These are phyloP conservation scores for Penicillium maclennaniae DNA, from an alignment of 495 filamentous ascomycete genomes.

Conservation along the genomic window DNA sequence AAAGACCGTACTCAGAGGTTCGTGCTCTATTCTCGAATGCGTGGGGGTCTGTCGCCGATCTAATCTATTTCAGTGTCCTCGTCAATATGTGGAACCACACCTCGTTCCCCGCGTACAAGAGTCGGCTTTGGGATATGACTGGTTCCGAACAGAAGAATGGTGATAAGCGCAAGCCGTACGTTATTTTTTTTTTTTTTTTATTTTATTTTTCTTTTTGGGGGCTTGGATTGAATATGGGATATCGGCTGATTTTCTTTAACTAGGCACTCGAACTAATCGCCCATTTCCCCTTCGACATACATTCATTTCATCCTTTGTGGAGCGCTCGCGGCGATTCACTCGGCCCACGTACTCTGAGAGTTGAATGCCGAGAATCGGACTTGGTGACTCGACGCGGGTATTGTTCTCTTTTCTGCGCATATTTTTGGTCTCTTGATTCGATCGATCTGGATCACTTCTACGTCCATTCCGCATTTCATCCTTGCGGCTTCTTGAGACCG, in stretches of 20 bases:
- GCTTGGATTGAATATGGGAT: background rate
- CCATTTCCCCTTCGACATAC: background rate
- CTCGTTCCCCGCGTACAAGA: conserved; percentile 56
- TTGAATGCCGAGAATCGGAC: too few species aligned
- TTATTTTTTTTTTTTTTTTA: conserved; percentile 2
- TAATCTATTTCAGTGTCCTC: conserved; percentile 42
- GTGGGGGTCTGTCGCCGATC: conserved; percentile 3
- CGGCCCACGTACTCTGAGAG: background rate
- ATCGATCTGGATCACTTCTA: background rate
- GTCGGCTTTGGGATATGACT: conserved; percentile 51
- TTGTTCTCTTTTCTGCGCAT: background rate
- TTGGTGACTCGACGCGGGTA: background rate
- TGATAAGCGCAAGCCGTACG: conserved; percentile 36
- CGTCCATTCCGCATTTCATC: background rate
- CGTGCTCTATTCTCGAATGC: conserved; percentile 7
- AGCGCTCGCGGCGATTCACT: background rate
- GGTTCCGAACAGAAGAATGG: conserved; percentile 20
- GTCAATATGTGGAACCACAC: conserved; percentile 78
- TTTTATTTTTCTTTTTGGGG: conserved; percentile 4
- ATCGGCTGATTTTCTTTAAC: background rate
- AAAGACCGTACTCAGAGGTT: conserved; percentile 76
- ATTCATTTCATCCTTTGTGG: background rate
- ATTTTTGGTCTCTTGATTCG: background rate
- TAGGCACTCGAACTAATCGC: conserved; percentile 8
- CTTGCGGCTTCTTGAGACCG: background rate